Evolutionary conservation across 208 protist species (phyloP), one percentile per base, ranked within the genome.

Genomic region (Crithidia mellificae): DNA sequence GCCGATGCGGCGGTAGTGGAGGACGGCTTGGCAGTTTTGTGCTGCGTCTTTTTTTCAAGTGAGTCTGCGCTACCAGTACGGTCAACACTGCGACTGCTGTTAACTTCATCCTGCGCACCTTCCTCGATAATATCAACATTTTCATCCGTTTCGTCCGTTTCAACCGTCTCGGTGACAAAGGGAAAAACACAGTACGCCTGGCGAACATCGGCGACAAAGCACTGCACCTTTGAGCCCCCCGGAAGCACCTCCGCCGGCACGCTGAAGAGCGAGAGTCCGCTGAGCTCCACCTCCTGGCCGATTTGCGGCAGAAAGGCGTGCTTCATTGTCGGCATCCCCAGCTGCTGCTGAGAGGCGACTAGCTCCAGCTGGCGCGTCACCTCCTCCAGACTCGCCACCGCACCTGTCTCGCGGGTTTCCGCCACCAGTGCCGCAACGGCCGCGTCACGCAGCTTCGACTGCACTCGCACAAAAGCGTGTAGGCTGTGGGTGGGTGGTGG

Each of bases 171-270:
- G n/a, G n/a, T n/a, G n/a, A n/a, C n/a, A n/a, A n/a, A n/a, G 5
- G 69, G 74, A 38, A 92, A 43, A 6, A 77, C 73, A 49, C 87
- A 93, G 67, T 81, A 87, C 29, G 77, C 75, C 67, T 84, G 81
- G 11, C 56, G 61, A 19, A 66, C 72, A 44, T 81, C 82, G 17
- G 81, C 63, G 17, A 62, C 5, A 25, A 71, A 74, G 61, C 87
- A 93, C 46, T 64, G 58, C 66, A 87, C 70, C 38, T 24, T 36
- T 14, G 49, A 44, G 5, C 49, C 46, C 4, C 64, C 43, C 39
- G 68, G 59, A 46, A 81, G 52, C 43, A 44, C 29, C 6, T 29
- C n/a, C 5, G 72, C 51, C 36, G 74, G 79, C 12, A 80, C 61
- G 44, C 71, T 74, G 41, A 94, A 83, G 47, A 94, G 71, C 27